Base-by-base conservation (phyloP, 129 eudicot genomes). In the Sambucus nigra region DNA sequence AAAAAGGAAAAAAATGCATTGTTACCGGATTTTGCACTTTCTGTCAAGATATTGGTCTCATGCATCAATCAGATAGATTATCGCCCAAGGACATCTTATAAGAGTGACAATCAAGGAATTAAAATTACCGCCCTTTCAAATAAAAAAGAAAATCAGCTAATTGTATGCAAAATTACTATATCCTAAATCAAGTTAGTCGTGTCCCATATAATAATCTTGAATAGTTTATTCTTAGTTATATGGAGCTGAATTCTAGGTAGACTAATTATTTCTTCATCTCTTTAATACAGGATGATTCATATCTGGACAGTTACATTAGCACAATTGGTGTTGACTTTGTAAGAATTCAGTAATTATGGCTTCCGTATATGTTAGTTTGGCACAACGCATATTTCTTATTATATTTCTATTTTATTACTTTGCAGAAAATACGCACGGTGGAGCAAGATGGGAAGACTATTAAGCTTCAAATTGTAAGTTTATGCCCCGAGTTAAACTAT, bases 371-470 rank as follows among this genome's bases (percentile, higher is more conserved):
- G 1, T 35, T 35, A 35, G 1, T 35, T 35, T 35, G 42, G 42
- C 42, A 35, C 13, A 35, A 2, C 13, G 12, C 9, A 8, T 35
- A 35, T 12, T 35, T 35, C 42, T 35, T 8, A 35, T 35, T 35
- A 12, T 35, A 35, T 35, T 31, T 31, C 9, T 31, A 31, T 31
- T 35, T 35, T 35, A n/a, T 35, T 35, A 35, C 1, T 35, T 35
- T 35, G 12, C 42, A 86, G 95, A 86, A 86, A 86, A 81, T 86
- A 20, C 91, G 92, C 55, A 86, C 95, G 4, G 91, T 86, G 58
- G 95, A 86, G 69, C 95, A 81, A 55, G 95, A 85, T 63, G 95
- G 86, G 29, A 85, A 85, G 83, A 85, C 95, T 15, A 77, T 85
- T 55, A 85, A 85, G 69, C 95, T 86, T 72, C 95, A 86, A 58